Conservation (phyloP, 176 grass and related monocot species). For the Typha latifolia region DNA sequence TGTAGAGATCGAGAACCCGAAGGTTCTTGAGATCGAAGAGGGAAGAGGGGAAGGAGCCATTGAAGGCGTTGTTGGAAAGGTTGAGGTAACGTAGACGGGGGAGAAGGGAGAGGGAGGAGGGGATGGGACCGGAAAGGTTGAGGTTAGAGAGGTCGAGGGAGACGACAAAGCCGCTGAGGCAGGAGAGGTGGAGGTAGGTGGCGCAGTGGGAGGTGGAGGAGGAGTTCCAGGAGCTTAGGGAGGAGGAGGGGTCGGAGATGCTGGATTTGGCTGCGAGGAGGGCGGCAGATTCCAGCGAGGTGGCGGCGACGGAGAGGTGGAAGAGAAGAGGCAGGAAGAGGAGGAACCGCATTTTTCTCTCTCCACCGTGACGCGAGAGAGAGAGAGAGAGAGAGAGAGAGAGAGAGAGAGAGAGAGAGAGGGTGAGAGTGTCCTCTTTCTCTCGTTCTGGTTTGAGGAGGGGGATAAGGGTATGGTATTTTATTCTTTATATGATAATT, state of each 20-base stretch:
- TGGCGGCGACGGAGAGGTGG: slow-evolving; percentile 3
- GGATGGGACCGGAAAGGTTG: slow-evolving; percentile 54
- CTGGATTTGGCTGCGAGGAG: slow-evolving; percentile 51
- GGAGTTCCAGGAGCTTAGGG: slow-evolving; percentile 39
- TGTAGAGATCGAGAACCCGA: slow-evolving; percentile 63
- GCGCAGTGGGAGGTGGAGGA: slow-evolving; percentile 23
- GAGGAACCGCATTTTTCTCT: slow-evolving; percentile 9
- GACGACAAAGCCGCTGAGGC: slow-evolving; percentile 37
- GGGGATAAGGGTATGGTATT: no score
- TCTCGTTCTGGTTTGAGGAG: no score
- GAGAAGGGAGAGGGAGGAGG: slow-evolving; percentile 22
- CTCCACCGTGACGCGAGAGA: not conserved
- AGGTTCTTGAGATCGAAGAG: slow-evolving; percentile 32
- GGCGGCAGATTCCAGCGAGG: slow-evolving; percentile 23
- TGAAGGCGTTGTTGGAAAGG: slow-evolving; percentile 77
- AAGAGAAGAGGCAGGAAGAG: slow-evolving; percentile 8
- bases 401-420: no score
- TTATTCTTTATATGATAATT: no score
- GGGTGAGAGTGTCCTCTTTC: no score
- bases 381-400: no score
- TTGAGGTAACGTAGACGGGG: slow-evolving; percentile 51
- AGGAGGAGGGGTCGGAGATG: slow-evolving; percentile 38
- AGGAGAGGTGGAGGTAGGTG: slow-evolving; percentile 40
- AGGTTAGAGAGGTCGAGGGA: slow-evolving; percentile 58
- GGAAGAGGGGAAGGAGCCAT: slow-evolving; percentile 42